Evolutionary conservation across 2,329 filamentous ascomycete genomes (phyloP), one percentile per base, ranked within the genome.

Genomic region (Pseudogymnoascus sp.): DNA sequence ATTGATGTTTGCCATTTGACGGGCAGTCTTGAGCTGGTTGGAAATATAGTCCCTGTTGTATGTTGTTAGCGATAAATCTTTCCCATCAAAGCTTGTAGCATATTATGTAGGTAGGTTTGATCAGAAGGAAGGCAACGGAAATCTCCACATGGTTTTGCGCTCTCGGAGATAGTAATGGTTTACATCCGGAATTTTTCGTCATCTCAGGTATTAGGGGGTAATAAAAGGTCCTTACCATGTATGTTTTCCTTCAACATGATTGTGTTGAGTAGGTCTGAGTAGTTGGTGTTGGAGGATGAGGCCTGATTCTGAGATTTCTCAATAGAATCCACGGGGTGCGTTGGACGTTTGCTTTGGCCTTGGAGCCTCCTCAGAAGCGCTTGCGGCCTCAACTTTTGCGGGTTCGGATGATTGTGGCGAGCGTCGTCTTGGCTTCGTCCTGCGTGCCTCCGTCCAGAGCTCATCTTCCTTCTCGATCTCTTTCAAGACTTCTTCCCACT

Each of bases 41-140:
- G 25, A 39, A 59, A 36, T 8, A 3, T 38, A 10, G 33, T 38
- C 10, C 12, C 25, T 59, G 13, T 27, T 59, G 35, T 59, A 25
- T 59, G 33, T n/a, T 59, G 36, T 55, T 55, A 55, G 48, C 48
- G 17, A 33, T 33, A 10, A 15, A 27, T 59, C 5, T 59, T 59
- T 6, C 55, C 9, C 12, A 41, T 41, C 36, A 59, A 59, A 15
- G 61, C 27, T 21, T 35, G 60, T 65, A 64, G 38, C 65, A 62
- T 21, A 41, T 36, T 33, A 21, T 2, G 17, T 42, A 10, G 12
- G 17, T 25, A 44, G 27, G 39, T 5, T n/a, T 41, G 58, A 86
- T 96, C 92, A 97, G 92, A 96, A 97, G 92, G 92, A 97, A 97
- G 92, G 92, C 92, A 97, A 96, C 92, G 92, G 92, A 96, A 88